phyloP scores from a whole-genome alignment of 306 rosid genomes.

The Vigna reflexopilosa region DNA sequence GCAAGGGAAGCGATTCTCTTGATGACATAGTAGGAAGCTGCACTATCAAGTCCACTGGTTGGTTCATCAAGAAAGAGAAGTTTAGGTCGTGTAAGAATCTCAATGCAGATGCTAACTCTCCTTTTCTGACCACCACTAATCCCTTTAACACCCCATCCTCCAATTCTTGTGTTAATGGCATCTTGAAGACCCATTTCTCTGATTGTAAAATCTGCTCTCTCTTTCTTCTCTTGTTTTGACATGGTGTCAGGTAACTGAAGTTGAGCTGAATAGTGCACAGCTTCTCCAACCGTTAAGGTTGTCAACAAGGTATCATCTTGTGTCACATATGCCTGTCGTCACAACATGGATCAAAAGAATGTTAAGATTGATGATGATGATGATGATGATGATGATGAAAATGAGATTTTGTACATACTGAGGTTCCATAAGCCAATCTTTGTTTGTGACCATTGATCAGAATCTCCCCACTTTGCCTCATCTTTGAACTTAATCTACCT shows the following conservation, averaged over 20 bases:
- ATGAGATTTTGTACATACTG: constrained; percentile 35
- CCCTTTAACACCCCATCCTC: constrained; percentile 61
- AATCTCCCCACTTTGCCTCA: constrained; percentile 48
- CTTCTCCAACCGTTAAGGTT: constrained; percentile 55
- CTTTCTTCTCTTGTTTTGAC: constrained; percentile 50
- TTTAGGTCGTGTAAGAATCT: constrained; percentile 52
- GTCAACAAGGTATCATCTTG: constrained; percentile 52
- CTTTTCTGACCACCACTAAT: constrained; percentile 62
- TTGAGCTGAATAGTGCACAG: constrained; percentile 58
- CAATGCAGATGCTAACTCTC: constrained; percentile 58
- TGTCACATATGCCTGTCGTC: constrained; percentile 50
- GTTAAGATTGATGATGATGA: too few species aligned
- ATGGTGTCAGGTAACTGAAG: constrained; percentile 55
- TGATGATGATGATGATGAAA: not conserved
- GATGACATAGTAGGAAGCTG: constrained; percentile 83
- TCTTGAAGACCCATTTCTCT: constrained; percentile 61
- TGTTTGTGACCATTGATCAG: constrained; percentile 47
- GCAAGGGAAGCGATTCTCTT: constrained; percentile 55
- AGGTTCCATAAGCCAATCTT: constrained; percentile 48
- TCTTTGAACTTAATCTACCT: constrained; percentile 51
- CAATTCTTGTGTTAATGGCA: constrained; percentile 56
- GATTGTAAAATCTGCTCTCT: constrained; percentile 52
- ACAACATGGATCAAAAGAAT: constrained; percentile 9
- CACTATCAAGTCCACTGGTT: constrained; percentile 77
- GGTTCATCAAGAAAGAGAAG: constrained; percentile 66